Conservation (phyloP, 108 stramenopile species). For the Nannochloropsis oceanica region DNA sequence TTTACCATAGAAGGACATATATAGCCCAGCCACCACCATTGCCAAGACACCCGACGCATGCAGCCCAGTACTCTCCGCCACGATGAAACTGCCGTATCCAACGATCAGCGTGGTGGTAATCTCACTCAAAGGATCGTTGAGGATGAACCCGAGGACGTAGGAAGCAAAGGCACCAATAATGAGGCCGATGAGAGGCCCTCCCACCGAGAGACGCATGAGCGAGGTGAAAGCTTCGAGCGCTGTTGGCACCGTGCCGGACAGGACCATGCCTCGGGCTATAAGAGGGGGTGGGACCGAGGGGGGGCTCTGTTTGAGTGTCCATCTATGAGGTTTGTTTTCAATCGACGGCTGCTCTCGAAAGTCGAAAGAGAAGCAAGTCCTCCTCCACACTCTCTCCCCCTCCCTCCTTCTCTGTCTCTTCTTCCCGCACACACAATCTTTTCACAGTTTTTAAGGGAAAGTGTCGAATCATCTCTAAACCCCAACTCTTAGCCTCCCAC, state of each 20-base stretch:
- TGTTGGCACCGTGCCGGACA: neutral
- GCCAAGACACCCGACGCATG: slow-evolving; percentile 55
- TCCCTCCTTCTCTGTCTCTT: too few species aligned
- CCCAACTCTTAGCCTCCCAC: neutral
- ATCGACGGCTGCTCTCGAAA: too few species aligned
- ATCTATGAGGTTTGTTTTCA: too few species aligned
- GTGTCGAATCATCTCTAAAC: neutral
- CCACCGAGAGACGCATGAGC: slow-evolving; percentile 47
- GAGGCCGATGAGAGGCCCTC: slow-evolving; percentile 50
- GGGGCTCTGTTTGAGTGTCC: too few species aligned
- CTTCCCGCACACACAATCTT: neutral
- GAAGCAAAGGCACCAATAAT: neutral
- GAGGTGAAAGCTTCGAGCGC: neutral
- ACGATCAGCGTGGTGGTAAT: slow-evolving; percentile 49
- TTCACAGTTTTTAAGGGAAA: neutral
- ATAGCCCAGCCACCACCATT: slow-evolving; percentile 53
- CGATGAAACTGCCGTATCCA: slow-evolving; percentile 57
- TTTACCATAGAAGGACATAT: slow-evolving; percentile 21
- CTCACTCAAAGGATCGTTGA: slow-evolving; percentile 10
- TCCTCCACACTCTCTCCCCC: too few species aligned
- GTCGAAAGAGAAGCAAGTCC: too few species aligned
- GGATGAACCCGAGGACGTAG: neutral
- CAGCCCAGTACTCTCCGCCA: slow-evolving; percentile 34
- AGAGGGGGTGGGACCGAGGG: too few species aligned
- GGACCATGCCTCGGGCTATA: neutral